A percentile compares a stretch with the other conserved stretches of the same genome.
Evolutionary conservation across 257 asterid species (phyloP).

Genomic region (Osmanthus fragrans): DNA sequence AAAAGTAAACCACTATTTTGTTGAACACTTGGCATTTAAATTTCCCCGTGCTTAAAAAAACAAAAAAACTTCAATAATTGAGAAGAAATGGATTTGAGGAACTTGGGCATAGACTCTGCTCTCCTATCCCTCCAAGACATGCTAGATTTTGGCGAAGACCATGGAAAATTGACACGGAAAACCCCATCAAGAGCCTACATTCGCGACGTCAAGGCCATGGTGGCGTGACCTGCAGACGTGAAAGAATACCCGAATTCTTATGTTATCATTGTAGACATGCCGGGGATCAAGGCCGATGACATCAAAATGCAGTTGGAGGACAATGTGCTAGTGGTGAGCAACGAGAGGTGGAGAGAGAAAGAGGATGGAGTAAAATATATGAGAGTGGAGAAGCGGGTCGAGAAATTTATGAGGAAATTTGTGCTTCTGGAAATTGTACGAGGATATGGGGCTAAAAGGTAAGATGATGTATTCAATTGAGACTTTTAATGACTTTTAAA

Average conservation of each 20-base stretch:
- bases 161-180: conserved; percentile 19
- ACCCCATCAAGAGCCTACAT: conserved; percentile 30
- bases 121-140: conserved; percentile 31
- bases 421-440: conserved; percentile 33
- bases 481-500: no score
- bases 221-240: conserved; percentile 39
- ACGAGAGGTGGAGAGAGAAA: conserved; percentile 38
- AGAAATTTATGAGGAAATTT: conserved; percentile 50
- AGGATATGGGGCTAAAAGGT: no score
- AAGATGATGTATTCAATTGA: no score
- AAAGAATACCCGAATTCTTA: conserved; percentile 38
- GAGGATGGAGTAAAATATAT: conserved; percentile 40
- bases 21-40: not conserved
- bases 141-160: conserved; percentile 29
- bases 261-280: conserved; percentile 43
- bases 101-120: conserved; percentile 20
- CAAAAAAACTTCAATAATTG: not conserved
- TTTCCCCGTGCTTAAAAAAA: not conserved
- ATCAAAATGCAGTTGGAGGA: conserved; percentile 44
- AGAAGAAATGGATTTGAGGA: conserved; percentile 30
- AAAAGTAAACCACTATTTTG: no score
- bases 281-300: conserved; percentile 36
- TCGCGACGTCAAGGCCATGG: conserved; percentile 50
- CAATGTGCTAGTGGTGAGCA: conserved; percentile 40
- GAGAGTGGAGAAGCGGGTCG: conserved; percentile 45